These are phyloP conservation scores for Polyporus arcularius DNA, from an alignment of 768 basidiomycete species.

Conservation along the genomic window DNA sequence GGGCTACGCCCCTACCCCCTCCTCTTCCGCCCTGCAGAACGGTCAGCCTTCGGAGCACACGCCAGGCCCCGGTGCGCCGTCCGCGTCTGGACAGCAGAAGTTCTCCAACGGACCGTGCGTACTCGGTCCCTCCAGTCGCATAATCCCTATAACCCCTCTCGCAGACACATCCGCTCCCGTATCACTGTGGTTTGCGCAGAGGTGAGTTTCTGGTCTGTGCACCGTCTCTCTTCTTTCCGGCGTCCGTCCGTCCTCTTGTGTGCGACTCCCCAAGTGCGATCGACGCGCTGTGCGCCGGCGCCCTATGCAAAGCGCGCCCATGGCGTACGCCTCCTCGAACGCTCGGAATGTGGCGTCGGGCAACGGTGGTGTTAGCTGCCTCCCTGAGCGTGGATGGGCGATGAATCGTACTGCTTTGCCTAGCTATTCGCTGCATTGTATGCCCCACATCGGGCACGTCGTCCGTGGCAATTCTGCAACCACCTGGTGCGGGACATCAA, in stretches of 20 bases:
- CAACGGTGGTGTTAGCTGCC: no score
- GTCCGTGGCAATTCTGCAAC: no score
- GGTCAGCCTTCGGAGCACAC: constrained; percentile 6
- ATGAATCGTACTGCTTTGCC: no score
- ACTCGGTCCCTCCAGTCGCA: constrained; percentile 8
- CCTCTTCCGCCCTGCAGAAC: constrained; percentile 16
- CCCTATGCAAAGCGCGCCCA: no score
- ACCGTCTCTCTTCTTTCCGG: not conserved
- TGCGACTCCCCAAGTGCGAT: not conserved
- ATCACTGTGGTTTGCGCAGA: constrained; percentile 84
- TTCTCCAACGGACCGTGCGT: constrained; percentile 35
- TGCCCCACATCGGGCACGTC: no score
- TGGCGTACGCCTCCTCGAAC: no score
- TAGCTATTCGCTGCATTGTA: no score
- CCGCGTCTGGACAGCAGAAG: constrained; percentile 19
- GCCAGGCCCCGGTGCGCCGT: not conserved
- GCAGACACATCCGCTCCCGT: constrained; percentile 70
- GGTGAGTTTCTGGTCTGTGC: constrained; percentile 39
- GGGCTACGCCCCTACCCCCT: constrained; percentile 8
- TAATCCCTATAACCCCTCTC: constrained; percentile 10
- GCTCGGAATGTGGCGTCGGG: no score
- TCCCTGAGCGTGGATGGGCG: no score
- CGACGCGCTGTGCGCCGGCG: not conserved
- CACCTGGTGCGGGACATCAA: no score
- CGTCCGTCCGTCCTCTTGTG: not conserved